These are phyloP conservation scores for Hyphodiscus hymeniophilus DNA, from an alignment of 495 filamentous ascomycete species.

Conservation along the genomic window DNA sequence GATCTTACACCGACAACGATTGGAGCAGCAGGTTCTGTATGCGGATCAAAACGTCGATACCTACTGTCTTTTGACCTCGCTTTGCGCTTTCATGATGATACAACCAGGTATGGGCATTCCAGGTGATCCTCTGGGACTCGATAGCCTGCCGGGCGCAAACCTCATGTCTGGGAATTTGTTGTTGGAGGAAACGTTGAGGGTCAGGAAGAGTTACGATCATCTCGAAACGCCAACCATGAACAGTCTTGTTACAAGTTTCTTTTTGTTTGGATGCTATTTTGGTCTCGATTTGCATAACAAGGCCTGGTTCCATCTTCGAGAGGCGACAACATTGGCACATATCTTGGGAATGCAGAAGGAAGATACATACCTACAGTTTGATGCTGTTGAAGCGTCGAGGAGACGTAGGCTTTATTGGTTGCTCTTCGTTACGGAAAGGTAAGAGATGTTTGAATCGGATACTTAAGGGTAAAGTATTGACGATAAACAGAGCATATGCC, in stretches of 20 bases:
- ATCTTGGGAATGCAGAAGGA: constrained; percentile 56
- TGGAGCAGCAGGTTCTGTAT: constrained; percentile 56
- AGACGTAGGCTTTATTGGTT: constrained; percentile 62
- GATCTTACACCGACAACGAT: constrained; percentile 59
- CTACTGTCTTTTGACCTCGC: constrained; percentile 70
- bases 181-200: constrained; percentile 66
- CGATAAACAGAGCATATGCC: constrained; percentile 50
- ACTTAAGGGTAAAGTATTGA: constrained; percentile 24
- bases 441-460: constrained; percentile 8
- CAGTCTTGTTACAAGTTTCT: constrained; percentile 69
- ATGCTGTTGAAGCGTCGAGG: constrained; percentile 43
- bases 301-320: constrained; percentile 66
- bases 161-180: constrained; percentile 52
- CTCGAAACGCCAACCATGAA: constrained; percentile 61
- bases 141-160: constrained; percentile 43
- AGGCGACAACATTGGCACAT: constrained; percentile 56
- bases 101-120: constrained; percentile 66
- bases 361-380: constrained; percentile 45
- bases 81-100: constrained; percentile 81
- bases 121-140: constrained; percentile 42
- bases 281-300: constrained; percentile 63
- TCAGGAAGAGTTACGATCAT: constrained; percentile 67
- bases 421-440: constrained; percentile 65
- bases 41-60: constrained; percentile 60
- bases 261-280: constrained; percentile 69